Percentiles rank a stretch among this genome's conserved stretches.
These are phyloP conservation scores for Lecanicillium sp. DNA, from an alignment of 2,329 filamentous ascomycete species.

Conservation along the genomic window DNA sequence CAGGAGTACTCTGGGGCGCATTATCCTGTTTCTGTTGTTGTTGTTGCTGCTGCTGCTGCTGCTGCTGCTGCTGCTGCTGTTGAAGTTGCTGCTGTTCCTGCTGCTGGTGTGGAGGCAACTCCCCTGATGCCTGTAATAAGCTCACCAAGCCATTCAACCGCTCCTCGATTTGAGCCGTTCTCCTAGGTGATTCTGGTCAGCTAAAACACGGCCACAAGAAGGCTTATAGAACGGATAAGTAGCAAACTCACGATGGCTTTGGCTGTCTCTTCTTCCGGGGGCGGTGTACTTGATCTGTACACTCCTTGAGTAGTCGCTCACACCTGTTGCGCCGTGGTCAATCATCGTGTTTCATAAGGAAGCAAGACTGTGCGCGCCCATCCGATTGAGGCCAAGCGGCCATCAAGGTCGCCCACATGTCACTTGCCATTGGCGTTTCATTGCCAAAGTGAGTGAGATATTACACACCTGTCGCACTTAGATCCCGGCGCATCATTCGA, in stretches of 20 bases:
- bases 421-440: not conserved
- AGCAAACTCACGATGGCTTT: conserved; percentile 39
- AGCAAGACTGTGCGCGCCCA: too few relatives aligned
- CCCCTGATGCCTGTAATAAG: conserved; percentile 35
- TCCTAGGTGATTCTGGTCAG: conserved; percentile 20
- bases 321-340: conserved; percentile 26
- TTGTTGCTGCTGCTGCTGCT: not conserved
- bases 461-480: conserved; percentile 37
- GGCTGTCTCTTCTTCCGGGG: conserved; percentile 43
- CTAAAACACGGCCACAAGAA: not conserved
- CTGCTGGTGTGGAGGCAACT: conserved; percentile 15
- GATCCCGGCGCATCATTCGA: conserved; percentile 25
- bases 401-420: not conserved
- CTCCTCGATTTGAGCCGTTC: conserved; percentile 42
- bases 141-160: conserved; percentile 41
- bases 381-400: not conserved
- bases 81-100: not conserved
- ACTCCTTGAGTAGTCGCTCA: conserved; percentile 39
- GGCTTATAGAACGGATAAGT: not conserved
- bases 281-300: conserved; percentile 37
- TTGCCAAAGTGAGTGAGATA: not conserved
- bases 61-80: not conserved
- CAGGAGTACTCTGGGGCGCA: conserved; percentile 3
- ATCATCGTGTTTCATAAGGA: not conserved
- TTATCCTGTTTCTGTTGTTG: not conserved